Evolutionary conservation across 2,329 filamentous ascomycete genomes (phyloP).

Genomic region (Didymella pinodella): DNA sequence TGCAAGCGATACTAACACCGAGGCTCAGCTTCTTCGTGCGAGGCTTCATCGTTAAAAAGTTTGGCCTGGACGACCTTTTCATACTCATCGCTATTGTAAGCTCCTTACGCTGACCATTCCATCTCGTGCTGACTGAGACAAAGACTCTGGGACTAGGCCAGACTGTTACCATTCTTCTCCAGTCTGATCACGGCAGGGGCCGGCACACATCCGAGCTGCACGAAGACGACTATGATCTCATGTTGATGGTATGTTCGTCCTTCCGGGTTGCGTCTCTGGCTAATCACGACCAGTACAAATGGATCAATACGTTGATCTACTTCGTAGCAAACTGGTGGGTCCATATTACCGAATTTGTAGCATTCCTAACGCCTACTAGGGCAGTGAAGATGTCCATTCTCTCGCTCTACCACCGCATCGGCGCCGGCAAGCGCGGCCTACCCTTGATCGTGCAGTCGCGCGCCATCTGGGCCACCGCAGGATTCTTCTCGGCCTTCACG

Average conservation of each 20-base stretch:
- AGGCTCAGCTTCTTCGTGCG: conserved; percentile 34
- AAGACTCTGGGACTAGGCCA: conserved; percentile 36
- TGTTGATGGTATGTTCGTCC: conserved; percentile 31
- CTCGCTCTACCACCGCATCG: conserved; percentile 40
- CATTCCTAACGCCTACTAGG: conserved; percentile 21
- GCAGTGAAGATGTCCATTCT: conserved; percentile 44
- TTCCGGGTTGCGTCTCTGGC: background rate
- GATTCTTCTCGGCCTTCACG: conserved; percentile 32
- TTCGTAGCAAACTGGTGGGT: conserved; percentile 39
- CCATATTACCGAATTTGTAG: too few relatives aligned
- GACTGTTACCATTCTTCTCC: conserved; percentile 35
- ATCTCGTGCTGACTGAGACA: background rate
- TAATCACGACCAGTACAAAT: conserved; percentile 33
- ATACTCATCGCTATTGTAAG: conserved; percentile 36
- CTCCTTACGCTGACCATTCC: background rate
- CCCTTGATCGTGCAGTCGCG: conserved; percentile 34
- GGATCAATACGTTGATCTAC: conserved; percentile 40
- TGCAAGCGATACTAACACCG: background rate
- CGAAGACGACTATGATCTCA: conserved; percentile 29
- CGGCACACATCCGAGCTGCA: conserved; percentile 30
- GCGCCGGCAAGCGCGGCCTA: conserved; percentile 33
- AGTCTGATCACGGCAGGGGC: conserved; percentile 38
- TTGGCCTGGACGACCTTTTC: conserved; percentile 39
- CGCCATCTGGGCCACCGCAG: conserved; percentile 33
- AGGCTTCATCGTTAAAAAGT: conserved; percentile 36